Conservation (phyloP, 768 basidiomycete genomes). For the Tulasnella sp. region DNA sequence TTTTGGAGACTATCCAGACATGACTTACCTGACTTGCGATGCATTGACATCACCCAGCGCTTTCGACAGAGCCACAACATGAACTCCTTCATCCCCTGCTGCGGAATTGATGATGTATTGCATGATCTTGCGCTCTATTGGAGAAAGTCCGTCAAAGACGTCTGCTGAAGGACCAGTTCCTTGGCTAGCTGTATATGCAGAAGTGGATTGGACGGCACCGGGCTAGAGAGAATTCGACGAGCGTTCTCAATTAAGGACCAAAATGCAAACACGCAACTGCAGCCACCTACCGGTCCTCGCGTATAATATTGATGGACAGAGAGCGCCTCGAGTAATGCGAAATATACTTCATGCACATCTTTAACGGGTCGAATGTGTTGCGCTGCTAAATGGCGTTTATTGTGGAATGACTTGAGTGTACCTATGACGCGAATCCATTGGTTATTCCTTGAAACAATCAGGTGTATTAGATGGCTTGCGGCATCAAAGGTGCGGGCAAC, state of each 20-base stretch:
- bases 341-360: conserved; percentile 66
- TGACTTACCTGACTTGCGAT: conserved; percentile 19
- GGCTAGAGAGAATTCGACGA: neutral
- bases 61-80: conserved; percentile 26
- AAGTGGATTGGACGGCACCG: neutral
- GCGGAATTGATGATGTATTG: conserved; percentile 22
- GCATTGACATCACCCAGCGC: conserved; percentile 19
- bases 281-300: conserved; percentile 33
- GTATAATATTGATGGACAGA: conserved; percentile 52
- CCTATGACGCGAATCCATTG: conserved; percentile 70
- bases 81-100: conserved; percentile 25
- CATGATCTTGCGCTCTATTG: conserved; percentile 26
- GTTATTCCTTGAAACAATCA: conserved; percentile 38
- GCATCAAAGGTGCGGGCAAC: neutral
- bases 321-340: conserved; percentile 68
- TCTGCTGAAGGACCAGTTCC: conserved; percentile 3
- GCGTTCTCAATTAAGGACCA: neutral
- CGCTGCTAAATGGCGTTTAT: conserved; percentile 71
- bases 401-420: conserved; percentile 63
- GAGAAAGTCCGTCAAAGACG: conserved; percentile 20
- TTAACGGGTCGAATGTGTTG: conserved; percentile 53
- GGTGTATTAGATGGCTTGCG: neutral
- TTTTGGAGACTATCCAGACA: conserved; percentile 16
- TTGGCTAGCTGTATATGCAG: neutral
- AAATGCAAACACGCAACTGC: neutral